Evolutionary conservation across 2,329 filamentous ascomycete genomes (phyloP).

Genomic region (Bipolaris bicolor): DNA sequence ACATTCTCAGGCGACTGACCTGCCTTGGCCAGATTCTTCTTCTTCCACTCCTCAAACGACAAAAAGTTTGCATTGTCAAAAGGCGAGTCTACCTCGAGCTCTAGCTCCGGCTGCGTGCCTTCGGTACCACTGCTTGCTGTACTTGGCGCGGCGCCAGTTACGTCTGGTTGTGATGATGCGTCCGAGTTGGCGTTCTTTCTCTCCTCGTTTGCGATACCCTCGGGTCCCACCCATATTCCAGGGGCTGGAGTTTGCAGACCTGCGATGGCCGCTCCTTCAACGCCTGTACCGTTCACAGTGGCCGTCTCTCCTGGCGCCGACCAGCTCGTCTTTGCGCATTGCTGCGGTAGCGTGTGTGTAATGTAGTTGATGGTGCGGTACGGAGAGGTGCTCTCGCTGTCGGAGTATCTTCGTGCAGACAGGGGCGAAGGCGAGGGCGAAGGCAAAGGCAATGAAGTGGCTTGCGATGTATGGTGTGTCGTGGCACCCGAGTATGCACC

Average conservation of each 20-base stretch:
- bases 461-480: constrained; percentile 18
- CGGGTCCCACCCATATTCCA: constrained; percentile 16
- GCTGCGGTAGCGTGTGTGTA: constrained; percentile 76
- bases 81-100: constrained; percentile 67
- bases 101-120: constrained; percentile 50
- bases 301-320: constrained; percentile 29
- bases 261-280: constrained; percentile 18
- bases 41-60: constrained; percentile 98
- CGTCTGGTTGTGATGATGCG: constrained; percentile 13
- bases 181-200: constrained; percentile 3
- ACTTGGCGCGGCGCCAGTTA: constrained; percentile 12
- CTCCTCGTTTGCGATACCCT: constrained; percentile 12
- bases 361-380: constrained; percentile 79
- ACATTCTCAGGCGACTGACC: constrained; percentile 77
- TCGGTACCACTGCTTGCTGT: constrained; percentile 5
- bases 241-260: constrained; percentile 20
- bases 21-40: constrained; percentile 83
- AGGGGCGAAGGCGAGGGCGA: constrained; percentile 15
- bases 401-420: constrained; percentile 24
- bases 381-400: constrained; percentile 53
- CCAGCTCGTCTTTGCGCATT: constrained; percentile 73
- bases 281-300: constrained; percentile 16
- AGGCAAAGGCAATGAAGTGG: constrained; percentile 5
- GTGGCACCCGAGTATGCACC: constrained; percentile 34
- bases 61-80: constrained; percentile 83